Evolutionary conservation across 495 filamentous ascomycete species (phyloP).

Genomic region (Durotheca rogersii): DNA sequence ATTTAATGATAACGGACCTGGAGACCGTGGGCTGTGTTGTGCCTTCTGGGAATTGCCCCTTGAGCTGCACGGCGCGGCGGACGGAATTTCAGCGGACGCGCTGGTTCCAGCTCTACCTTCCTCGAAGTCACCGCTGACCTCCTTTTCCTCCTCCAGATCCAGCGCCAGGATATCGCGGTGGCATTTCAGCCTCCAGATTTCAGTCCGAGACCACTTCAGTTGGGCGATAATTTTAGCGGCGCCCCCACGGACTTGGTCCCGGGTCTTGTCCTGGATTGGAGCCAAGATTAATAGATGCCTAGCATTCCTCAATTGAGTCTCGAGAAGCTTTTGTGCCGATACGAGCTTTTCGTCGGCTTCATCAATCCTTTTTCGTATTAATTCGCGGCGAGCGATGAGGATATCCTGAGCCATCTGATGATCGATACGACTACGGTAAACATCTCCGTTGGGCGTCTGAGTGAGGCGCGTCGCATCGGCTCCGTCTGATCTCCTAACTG

Average conservation of each 20-base stretch:
- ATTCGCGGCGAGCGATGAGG: slow-evolving; percentile 70
- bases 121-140: slow-evolving; percentile 37
- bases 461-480: slow-evolving; percentile 55
- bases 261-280: slow-evolving; percentile 80
- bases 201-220: slow-evolving; percentile 87
- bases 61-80: slow-evolving; percentile 31
- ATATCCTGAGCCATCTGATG: slow-evolving; percentile 81
- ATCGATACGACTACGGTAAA: slow-evolving; percentile 69
- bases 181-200: slow-evolving; percentile 89
- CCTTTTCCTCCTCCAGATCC: slow-evolving; percentile 78
- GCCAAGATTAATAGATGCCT: slow-evolving; percentile 86
- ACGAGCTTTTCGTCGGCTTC: slow-evolving; percentile 82
- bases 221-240: slow-evolving; percentile 86
- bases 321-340: slow-evolving; percentile 70
- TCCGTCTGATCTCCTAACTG: slow-evolving; percentile 64
- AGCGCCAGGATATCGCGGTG: slow-evolving; percentile 83
- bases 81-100: slow-evolving; percentile 20
- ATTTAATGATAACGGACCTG: slow-evolving; percentile 33
- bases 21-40: slow-evolving; percentile 36
- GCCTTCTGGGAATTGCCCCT: slow-evolving; percentile 26
- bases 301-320: slow-evolving; percentile 83
- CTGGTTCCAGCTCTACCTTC: slow-evolving; percentile 25
- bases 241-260: slow-evolving; percentile 80
- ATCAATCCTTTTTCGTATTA: slow-evolving; percentile 78
- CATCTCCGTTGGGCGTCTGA: slow-evolving; percentile 69